Percentiles rank a stretch among this genome's conserved stretches.
Evolutionary conservation across 169 alveolate genomes (phyloP).

Genomic region (Cryptosporidium meleagridis): DNA sequence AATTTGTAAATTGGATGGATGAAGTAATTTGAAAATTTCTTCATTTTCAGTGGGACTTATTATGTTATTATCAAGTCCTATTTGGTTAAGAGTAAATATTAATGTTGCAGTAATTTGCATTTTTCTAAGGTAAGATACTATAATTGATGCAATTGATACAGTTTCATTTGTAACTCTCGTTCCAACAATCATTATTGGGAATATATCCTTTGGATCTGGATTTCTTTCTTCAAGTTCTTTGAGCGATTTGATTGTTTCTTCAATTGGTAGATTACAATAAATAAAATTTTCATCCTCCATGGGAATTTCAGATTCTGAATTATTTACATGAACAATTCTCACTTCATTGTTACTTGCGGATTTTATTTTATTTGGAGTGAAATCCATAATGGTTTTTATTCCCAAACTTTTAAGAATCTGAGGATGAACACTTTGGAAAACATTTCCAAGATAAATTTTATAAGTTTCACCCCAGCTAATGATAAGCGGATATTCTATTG

Average conservation of each 20-base stretch:
- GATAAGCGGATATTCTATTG: conserved; percentile 43
- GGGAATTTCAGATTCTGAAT: neutral
- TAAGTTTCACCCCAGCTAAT: conserved; percentile 30
- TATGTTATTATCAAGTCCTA: conserved; percentile 40
- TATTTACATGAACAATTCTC: conserved; percentile 14
- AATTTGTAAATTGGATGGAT: conserved; percentile 53
- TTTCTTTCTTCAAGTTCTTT: conserved; percentile 22
- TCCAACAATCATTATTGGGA: conserved; percentile 39
- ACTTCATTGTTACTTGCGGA: neutral
- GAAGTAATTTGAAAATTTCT: conserved; percentile 15
- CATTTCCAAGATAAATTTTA: conserved; percentile 61
- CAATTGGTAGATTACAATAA: neutral
- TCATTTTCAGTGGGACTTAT: conserved; percentile 28
- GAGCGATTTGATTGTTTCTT: conserved; percentile 7
- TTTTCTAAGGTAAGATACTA: conserved; percentile 53
- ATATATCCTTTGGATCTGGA: conserved; percentile 25
- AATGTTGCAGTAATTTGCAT: conserved; percentile 58
- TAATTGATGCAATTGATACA: conserved; percentile 12
- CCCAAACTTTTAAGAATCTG: conserved; percentile 17
- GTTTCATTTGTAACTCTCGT: conserved; percentile 10
- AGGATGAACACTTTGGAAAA: conserved; percentile 67
- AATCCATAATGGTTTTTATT: conserved; percentile 52
- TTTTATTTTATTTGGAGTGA: conserved; percentile 31
- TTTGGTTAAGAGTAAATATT: conserved; percentile 34
- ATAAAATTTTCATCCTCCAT: neutral